Evolutionary conservation across 129 eudicot species (phyloP).

Genomic region (Heracleum sosnowskyi): DNA sequence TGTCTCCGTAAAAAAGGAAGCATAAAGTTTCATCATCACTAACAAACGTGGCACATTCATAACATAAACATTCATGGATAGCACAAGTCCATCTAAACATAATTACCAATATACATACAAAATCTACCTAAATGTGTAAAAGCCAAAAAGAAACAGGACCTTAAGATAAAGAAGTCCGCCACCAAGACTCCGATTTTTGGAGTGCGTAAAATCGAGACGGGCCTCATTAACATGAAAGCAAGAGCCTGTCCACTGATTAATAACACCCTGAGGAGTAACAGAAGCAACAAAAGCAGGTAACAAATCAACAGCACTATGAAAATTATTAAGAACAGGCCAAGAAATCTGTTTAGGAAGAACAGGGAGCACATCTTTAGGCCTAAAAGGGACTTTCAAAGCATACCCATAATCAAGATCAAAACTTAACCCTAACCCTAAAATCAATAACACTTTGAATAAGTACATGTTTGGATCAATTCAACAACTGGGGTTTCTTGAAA

Average conservation of each 20-base stretch:
- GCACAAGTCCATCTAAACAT: too few species aligned
- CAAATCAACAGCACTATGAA: slow-evolving; percentile 89
- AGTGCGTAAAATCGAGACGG: slow-evolving; percentile 46
- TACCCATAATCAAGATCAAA: slow-evolving; percentile 35
- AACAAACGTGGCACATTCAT: too few species aligned
- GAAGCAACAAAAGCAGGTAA: slow-evolving; percentile 88
- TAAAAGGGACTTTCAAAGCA: slow-evolving; percentile 67
- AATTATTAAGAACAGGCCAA: slow-evolving; percentile 78
- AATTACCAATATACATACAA: too few species aligned
- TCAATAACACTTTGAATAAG: slow-evolving; percentile 24
- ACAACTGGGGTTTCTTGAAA: background rate
- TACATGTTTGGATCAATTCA: slow-evolving; percentile 11
- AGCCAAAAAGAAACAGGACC: slow-evolving; percentile 33
- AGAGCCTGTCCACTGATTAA: slow-evolving; percentile 77
- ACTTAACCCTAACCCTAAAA: slow-evolving; percentile 41
- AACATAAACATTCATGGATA: too few species aligned
- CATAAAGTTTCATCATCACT: too few species aligned
- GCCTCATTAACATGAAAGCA: slow-evolving; percentile 75
- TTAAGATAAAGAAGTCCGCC: slow-evolving; percentile 73
- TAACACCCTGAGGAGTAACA: slow-evolving; percentile 48
- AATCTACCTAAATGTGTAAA: too few species aligned
- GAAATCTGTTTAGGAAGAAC: slow-evolving; percentile 78
- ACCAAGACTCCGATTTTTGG: slow-evolving; percentile 72
- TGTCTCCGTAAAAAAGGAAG: too few species aligned
- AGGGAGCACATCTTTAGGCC: slow-evolving; percentile 69